These are phyloP conservation scores for Amaranthus tricolor DNA, from an alignment of 179 eudicot species.

Conservation along the genomic window DNA sequence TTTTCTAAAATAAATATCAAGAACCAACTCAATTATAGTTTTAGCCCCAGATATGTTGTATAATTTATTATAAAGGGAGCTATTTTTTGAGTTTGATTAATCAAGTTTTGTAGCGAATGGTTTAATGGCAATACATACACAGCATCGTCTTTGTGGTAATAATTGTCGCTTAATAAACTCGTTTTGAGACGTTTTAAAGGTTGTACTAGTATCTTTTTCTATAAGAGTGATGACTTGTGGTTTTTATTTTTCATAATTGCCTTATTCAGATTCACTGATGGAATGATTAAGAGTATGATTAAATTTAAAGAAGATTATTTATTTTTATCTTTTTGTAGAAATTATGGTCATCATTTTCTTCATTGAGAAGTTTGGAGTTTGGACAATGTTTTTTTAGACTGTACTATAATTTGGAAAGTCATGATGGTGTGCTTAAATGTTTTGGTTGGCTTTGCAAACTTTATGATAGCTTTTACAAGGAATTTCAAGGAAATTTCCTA, in stretches of 20 bases:
- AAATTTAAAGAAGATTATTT: too few relatives aligned
- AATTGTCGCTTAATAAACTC: too few relatives aligned
- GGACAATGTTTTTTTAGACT: background rate
- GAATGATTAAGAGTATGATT: background rate
- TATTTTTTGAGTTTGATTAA: too few relatives aligned
- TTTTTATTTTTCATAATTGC: background rate
- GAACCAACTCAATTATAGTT: background rate
- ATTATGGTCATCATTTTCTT: too few relatives aligned
- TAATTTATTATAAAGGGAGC: too few relatives aligned
- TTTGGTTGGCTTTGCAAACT: background rate
- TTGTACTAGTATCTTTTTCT: background rate
- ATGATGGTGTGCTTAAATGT: background rate
- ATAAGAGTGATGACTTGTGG: background rate
- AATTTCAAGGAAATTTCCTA: slow-evolving; percentile 5
- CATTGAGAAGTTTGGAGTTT: too few relatives aligned
- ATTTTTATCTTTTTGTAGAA: too few relatives aligned
- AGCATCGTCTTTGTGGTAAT: too few relatives aligned
- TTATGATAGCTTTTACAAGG: slow-evolving; percentile 1
- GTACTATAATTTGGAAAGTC: background rate
- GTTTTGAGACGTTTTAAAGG: background rate
- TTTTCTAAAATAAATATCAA: background rate
- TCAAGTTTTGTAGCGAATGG: too few relatives aligned
- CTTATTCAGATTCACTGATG: background rate
- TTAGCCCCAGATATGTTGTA: too few relatives aligned
- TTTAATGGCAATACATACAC: too few relatives aligned